A percentile compares a stretch with the other conserved stretches of the same genome.
phyloP scores from a whole-genome alignment of 768 basidiomycete genomes.

The Tricholoma bakamatsutake region DNA sequence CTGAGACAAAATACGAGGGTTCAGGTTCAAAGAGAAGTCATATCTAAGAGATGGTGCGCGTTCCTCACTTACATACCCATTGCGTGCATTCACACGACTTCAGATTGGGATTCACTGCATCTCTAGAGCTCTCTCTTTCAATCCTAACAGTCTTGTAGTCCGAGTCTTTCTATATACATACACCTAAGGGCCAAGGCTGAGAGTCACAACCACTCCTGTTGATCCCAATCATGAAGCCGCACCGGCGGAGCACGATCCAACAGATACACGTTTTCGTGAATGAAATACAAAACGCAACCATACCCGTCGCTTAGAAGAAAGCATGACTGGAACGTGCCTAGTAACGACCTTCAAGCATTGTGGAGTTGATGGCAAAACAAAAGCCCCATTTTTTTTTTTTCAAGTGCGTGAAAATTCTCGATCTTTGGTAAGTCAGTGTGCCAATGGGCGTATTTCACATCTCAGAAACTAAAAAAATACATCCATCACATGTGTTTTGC shows the following conservation, averaged over 20 bases:
- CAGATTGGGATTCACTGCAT: neutral
- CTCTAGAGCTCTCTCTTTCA: neutral
- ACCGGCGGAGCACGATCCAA: neutral
- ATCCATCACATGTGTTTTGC: neutral
- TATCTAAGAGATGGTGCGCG: neutral
- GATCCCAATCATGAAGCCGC: constrained; percentile 4
- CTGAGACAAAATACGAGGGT: constrained; percentile 22
- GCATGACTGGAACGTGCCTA: neutral
- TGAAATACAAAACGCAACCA: neutral
- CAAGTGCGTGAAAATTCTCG: neutral
- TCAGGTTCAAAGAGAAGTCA: constrained; percentile 3
- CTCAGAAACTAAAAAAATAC: neutral
- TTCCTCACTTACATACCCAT: neutral
- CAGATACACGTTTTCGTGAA: constrained; percentile 2
- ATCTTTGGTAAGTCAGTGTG: no score
- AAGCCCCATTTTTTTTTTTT: no score
- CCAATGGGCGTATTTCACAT: neutral
- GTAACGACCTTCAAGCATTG: neutral
- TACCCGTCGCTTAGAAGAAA: neutral
- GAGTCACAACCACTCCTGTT: neutral
- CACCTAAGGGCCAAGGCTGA: no score
- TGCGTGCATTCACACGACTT: neutral
- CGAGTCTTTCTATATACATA: neutral
- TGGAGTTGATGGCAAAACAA: neutral
- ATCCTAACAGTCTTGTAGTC: neutral